These are phyloP conservation scores for Ogataea nakhonphanomensis DNA, from an alignment of 805 yeast genomes.

Conservation along the genomic window DNA sequence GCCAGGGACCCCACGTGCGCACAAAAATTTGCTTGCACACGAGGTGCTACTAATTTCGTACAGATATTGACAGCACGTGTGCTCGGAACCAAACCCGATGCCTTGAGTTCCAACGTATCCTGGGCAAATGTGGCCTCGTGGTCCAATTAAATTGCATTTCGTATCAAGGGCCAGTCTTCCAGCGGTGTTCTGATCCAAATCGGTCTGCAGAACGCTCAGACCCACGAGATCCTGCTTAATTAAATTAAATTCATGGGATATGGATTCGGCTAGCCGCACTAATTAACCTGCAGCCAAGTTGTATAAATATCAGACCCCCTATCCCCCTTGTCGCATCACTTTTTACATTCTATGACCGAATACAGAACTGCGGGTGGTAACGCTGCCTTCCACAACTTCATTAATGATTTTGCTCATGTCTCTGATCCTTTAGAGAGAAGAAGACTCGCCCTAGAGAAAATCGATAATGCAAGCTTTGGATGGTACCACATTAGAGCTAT, in stretches of 20 bases:
- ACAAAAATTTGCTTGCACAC: slow-evolving; percentile 10
- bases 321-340: not conserved
- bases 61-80: slow-evolving; percentile 8
- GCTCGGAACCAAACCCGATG: not conserved
- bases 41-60: slow-evolving; percentile 13
- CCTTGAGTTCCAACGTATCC: not conserved
- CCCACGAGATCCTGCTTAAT: slow-evolving; percentile 3
- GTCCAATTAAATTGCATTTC: not conserved
- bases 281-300: slow-evolving; percentile 1
- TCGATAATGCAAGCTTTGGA: slow-evolving; percentile 74
- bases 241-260: not conserved
- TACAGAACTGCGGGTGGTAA: slow-evolving; percentile 66
- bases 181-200: not conserved
- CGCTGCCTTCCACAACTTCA: slow-evolving; percentile 79
- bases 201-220: not conserved
- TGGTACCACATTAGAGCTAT: slow-evolving; percentile 84
- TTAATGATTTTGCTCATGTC: slow-evolving; percentile 76
- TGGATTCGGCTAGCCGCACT: slow-evolving; percentile 6
- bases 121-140: not conserved
- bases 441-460: slow-evolving; percentile 78
- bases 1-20: slow-evolving; percentile 14
- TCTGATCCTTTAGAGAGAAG: slow-evolving; percentile 86
- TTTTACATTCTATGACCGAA: slow-evolving; percentile 7
- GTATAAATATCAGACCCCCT: slow-evolving; percentile 3
- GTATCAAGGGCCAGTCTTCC: not conserved